Evolutionary conservation across 306 rosid genomes (phyloP), one percentile per base, ranked within the genome.

Genomic region (Vigna reflexopilosa): DNA sequence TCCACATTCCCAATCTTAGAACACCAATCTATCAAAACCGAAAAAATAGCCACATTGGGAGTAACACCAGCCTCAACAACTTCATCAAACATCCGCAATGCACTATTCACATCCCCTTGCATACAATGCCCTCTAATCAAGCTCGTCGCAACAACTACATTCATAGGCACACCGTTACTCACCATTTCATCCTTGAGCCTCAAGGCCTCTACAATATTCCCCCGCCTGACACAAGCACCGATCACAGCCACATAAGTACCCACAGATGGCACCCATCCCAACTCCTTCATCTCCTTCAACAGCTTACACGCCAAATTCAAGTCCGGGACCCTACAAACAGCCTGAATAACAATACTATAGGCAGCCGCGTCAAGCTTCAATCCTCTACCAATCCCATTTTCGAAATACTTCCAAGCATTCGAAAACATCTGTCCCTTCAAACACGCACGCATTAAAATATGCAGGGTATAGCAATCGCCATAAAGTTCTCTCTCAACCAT

Each of bases 161-260:
- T 84, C 75, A 88, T 40, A 2, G 86, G 83, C n/a, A 72, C 44
- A 59, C 96, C 86, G 20, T 84, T 81, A 52, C 75, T 74, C 42
- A 85, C 69, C 98, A 93, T 93, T 77, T 90, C 93, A 82, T 91
- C 94, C 84, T 77, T 93, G 30, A 90, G 67, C 81, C 83, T 79
- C 79, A 85, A 26, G 19, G 93, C 98, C 62, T 83, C 89, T 11
- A 19, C 66, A 85, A 93, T 5, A 83, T 90, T 86, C 55, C 93
- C 81, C 81, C 84, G 81, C 89, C 89, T 91, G 59, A 85, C 93
- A 83, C 90, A 90, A 70, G 90, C 86, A 79, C 77, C 32, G 32
- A 91, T 80, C 17, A 87, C 89, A 82, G 78, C 7, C 2, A 80
- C 84, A 84, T 85, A 88, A 0, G 88, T 83, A 38, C 73, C 84